phyloP scores from a whole-genome alignment of 805 yeast species.

The Torulaspora microellipsoides region DNA sequence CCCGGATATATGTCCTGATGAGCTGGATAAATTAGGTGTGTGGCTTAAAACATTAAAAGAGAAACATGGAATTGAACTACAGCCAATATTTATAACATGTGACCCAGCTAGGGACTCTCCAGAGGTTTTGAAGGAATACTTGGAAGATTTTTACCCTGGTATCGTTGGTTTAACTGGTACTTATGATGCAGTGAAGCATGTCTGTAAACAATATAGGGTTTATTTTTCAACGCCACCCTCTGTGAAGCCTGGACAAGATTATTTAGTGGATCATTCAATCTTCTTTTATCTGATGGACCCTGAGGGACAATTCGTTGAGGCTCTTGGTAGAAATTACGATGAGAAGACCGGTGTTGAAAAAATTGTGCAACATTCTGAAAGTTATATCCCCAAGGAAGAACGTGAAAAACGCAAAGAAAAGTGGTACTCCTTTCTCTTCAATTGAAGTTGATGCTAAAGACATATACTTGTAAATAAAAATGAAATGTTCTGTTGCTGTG shows the following conservation, averaged over 20 bases:
- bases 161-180: conserved; percentile 90
- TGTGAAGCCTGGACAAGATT: conserved; percentile 93
- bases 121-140: conserved; percentile 73
- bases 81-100: conserved; percentile 90
- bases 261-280: conserved; percentile 93
- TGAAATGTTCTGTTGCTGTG: not conserved
- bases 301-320: conserved; percentile 95
- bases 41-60: conserved; percentile 61
- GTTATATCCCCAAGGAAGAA: conserved; percentile 67
- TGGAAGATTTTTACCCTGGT: conserved; percentile 83
- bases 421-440: conserved; percentile 44
- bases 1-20: conserved; percentile 98
- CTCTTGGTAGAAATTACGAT: conserved; percentile 85
- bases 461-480: conserved; percentile 16
- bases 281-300: conserved; percentile 97
- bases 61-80: conserved; percentile 54
- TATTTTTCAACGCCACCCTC: conserved; percentile 96
- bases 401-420: conserved; percentile 60
- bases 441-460: conserved; percentile 5
- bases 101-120: conserved; percentile 96
- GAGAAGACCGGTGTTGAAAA: conserved; percentile 73
- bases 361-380: conserved; percentile 68
- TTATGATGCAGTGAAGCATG: conserved; percentile 75
- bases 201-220: conserved; percentile 87
- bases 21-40: conserved; percentile 81